These are phyloP conservation scores for Glomus cerebriforme DNA, from an alignment of 192 early-diverging fungal species.

Conservation along the genomic window DNA sequence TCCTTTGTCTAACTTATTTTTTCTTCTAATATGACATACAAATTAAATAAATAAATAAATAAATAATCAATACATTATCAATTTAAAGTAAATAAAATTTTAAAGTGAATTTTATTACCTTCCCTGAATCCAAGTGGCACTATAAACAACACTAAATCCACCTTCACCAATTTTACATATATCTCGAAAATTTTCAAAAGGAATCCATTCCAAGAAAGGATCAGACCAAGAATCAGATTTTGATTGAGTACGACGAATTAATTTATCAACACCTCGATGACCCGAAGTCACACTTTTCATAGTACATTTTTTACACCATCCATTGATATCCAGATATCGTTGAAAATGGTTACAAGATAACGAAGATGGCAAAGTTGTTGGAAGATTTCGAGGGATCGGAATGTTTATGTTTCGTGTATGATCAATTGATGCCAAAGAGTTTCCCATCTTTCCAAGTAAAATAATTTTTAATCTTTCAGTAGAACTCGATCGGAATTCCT, in stretches of 20 bases:
- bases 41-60: too few relatives aligned
- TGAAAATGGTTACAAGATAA: not conserved
- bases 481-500: too few relatives aligned
- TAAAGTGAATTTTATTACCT: not conserved
- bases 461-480: too few relatives aligned
- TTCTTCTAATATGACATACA: not conserved
- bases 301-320: slow-evolving; percentile 21
- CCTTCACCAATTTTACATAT: not conserved
- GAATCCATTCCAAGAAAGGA: slow-evolving; percentile 22
- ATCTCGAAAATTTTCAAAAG: not conserved
- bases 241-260: slow-evolving; percentile 5
- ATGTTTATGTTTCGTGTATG: too few relatives aligned
- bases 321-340: not conserved
- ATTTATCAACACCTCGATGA: not conserved
- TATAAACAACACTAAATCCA: not conserved
- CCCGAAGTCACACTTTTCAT: slow-evolving; percentile 4
- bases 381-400: too few relatives aligned
- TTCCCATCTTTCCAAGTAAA: too few relatives aligned
- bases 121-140: slow-evolving; percentile 14
- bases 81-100: not conserved
- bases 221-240: slow-evolving; percentile 6
- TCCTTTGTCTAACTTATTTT: not conserved
- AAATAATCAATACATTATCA: too few relatives aligned
- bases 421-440: too few relatives aligned
- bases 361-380: too few relatives aligned